Base-by-base conservation (phyloP, 805 yeast genomes). In the Candida anglica region DNA sequence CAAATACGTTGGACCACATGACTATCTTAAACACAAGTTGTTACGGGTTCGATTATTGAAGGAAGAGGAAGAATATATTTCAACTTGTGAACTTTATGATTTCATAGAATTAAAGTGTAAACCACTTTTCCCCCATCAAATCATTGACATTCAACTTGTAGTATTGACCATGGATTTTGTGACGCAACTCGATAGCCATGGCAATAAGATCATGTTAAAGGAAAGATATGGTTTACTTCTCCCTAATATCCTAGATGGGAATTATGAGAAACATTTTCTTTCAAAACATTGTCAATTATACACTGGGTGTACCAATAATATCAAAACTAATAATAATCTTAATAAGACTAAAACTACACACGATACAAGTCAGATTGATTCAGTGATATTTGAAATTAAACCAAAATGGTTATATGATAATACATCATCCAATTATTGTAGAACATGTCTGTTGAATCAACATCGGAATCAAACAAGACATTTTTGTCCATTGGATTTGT, bases 391-490 rank as follows among this genome's bases (percentile, higher is more conserved):
- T 10, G 81, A 78, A 42, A 60, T 77, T 43, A 78, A 78, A 47
- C 85, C 85, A 1, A 78, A 78, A 50, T 78, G 84, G 84, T 58
- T 79, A 10, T 48, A 59, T 20, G 73, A 65, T 41, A 69, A 75
- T 24, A 61, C 58, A 11, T 48, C 48, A 23, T 66, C 75, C 3
- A 40, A 52, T 30, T 62, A 66, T 17, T 78, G 85, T 44, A 55
- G 85, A 5, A 78, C 81, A 3, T 78, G 85, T 46, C 80, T 80
- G 37, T 56, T 75, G 26, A 62, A 66, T 37, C 58, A 52, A 20
- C 39, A 53, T 30, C 60, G 66, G 20, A 54, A 53, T 2, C 48
- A 52, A 10, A 32, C 43, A 5, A 45, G 63, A 6, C 63, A 67
- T 32, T 71, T 70, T 46, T 77, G 83, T 44, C 72, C 78, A 1